Percentiles rank a stretch among this genome's conserved stretches.
phyloP scores from a whole-genome alignment of 2,329 filamentous ascomycete species.

The Trichoderma hamatum region DNA sequence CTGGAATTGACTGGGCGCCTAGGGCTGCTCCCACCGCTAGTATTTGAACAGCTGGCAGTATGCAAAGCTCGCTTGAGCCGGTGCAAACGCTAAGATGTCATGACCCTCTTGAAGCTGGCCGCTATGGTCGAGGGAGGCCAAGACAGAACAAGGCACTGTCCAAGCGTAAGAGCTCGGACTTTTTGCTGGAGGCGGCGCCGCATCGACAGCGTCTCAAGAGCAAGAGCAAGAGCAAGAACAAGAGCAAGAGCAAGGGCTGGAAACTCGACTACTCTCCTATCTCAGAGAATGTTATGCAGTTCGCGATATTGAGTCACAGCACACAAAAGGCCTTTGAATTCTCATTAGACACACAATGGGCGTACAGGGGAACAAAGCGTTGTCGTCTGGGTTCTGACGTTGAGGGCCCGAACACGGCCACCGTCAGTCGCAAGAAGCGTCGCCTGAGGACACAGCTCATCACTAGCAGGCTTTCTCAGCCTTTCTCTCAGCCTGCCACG shows the following conservation, averaged over 20 bases:
- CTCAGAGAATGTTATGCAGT: constrained; percentile 2
- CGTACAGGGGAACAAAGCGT: constrained; percentile 49
- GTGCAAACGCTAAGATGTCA: constrained; percentile 25
- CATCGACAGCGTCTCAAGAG: constrained; percentile 7
- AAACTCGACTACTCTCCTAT: not conserved
- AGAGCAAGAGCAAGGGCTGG: not conserved
- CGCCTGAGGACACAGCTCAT: constrained; percentile 64
- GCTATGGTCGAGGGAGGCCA: not conserved
- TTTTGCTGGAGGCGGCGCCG: constrained; percentile 21
- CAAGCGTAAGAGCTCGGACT: constrained; percentile 25
- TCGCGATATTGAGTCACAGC: constrained; percentile 4
- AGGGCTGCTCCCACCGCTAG: not conserved
- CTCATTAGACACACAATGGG: not conserved
- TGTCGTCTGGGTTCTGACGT: constrained; percentile 58
- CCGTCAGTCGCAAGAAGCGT: constrained; percentile 66
- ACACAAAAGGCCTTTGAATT: constrained; percentile 14
- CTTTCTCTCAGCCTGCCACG: constrained; percentile 69
- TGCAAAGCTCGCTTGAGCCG: constrained; percentile 22
- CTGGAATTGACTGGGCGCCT: not conserved
- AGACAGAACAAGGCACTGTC: constrained; percentile 10
- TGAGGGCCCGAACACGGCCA: constrained; percentile 57
- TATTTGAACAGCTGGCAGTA: not conserved
- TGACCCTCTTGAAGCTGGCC: constrained; percentile 11
- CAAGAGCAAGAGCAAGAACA: not conserved
- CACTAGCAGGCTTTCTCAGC: constrained; percentile 70